phyloP scores from a whole-genome alignment of 148 eudicot genomes.

The Salicornia ramosissima region DNA sequence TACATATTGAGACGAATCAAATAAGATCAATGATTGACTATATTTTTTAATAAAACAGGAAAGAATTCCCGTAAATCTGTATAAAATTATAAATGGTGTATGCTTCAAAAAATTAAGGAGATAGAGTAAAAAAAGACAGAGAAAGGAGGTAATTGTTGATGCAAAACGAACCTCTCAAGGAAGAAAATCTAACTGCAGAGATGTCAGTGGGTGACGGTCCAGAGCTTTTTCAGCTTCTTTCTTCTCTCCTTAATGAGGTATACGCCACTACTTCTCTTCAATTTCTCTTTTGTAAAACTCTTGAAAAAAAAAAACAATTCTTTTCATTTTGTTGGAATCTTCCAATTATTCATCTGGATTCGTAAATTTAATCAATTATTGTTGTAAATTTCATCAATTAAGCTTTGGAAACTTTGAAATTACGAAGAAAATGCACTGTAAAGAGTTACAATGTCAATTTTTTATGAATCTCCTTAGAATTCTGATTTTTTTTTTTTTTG shows the following conservation, averaged over 20 bases:
- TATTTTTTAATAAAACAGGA: too few relatives aligned
- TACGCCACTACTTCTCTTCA: neutral
- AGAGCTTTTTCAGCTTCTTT: slow-evolving; percentile 67
- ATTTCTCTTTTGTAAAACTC: neutral
- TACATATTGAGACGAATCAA: too few relatives aligned
- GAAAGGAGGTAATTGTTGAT: neutral
- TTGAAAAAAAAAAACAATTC: neutral
- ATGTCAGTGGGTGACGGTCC: slow-evolving; percentile 39
- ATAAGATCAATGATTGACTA: too few relatives aligned
- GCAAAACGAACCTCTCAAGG: neutral
- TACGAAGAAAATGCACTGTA: too few relatives aligned
- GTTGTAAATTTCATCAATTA: neutral
- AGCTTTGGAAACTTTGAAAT: neutral
- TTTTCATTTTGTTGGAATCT: too few relatives aligned
- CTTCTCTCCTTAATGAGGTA: slow-evolving; percentile 69
- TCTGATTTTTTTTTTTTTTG: neutral
- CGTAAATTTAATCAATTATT: neutral
- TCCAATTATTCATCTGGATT: neutral
- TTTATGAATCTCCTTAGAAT: neutral
- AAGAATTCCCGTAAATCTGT: too few relatives aligned
- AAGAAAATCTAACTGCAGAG: neutral
- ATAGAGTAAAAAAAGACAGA: neutral
- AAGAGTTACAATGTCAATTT: neutral
- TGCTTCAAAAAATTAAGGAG: neutral
- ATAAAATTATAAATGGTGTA: too few relatives aligned